A percentile compares a stretch with the other conserved stretches of the same genome.
These are phyloP conservation scores for Neonectria ditissima DNA, from an alignment of 2,329 filamentous ascomycete species.

Conservation along the genomic window DNA sequence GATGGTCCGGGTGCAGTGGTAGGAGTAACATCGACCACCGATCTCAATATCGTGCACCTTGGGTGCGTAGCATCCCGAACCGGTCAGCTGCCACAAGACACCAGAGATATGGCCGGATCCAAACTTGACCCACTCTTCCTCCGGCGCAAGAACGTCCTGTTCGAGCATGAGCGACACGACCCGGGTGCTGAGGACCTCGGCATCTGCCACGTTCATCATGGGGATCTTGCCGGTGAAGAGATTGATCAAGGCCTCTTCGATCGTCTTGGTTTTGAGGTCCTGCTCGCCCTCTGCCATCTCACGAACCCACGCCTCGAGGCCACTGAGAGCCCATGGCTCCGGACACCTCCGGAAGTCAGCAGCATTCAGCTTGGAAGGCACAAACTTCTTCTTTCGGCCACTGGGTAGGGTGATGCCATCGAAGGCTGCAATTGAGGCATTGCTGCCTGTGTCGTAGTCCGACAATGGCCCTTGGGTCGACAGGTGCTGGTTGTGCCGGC, in stretches of 20 bases:
- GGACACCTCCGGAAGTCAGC: slow-evolving; percentile 85
- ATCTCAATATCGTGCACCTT: slow-evolving; percentile 80
- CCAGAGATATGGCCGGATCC: slow-evolving; percentile 84
- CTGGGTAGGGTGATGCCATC: slow-evolving; percentile 87
- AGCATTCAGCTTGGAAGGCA: slow-evolving; percentile 83
- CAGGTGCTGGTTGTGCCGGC: slow-evolving; percentile 64
- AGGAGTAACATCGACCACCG: slow-evolving; percentile 86
- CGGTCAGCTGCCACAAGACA: slow-evolving; percentile 92
- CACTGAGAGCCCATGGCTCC: slow-evolving; percentile 93
- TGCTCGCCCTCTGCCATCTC: slow-evolving; percentile 91
- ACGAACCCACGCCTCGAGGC: slow-evolving; percentile 87
- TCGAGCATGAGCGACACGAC: slow-evolving; percentile 85
- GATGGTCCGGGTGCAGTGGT: slow-evolving; percentile 92
- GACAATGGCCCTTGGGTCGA: slow-evolving; percentile 64
- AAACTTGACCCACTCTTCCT: slow-evolving; percentile 99
- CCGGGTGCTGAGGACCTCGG: slow-evolving; percentile 83
- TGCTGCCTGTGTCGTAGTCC: slow-evolving; percentile 67
- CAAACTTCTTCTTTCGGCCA: slow-evolving; percentile 84
- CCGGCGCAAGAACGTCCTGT: slow-evolving; percentile 80
- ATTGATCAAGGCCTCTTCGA: slow-evolving; percentile 88
- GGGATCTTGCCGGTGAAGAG: slow-evolving; percentile 95
- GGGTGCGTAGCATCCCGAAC: slow-evolving; percentile 89
- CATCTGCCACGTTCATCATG: slow-evolving; percentile 98
- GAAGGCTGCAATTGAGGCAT: slow-evolving; percentile 70
- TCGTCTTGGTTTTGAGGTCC: slow-evolving; percentile 84